Base-by-base conservation (phyloP, 2,329 filamentous ascomycete species). In the Pseudogymnoascus sp. region DNA sequence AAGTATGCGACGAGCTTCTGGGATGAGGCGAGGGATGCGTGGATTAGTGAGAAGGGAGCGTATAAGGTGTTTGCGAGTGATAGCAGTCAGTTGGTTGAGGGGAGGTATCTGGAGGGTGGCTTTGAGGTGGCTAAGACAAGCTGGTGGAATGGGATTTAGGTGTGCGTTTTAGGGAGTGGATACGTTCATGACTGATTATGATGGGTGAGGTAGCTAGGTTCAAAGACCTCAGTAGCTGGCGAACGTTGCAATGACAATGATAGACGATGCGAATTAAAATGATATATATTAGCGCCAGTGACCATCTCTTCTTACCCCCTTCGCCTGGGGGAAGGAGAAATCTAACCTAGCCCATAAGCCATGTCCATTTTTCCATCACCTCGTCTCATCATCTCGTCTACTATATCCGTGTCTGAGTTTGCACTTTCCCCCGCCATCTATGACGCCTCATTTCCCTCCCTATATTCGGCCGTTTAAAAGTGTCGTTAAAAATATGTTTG, bases 1-100 rank as follows among this genome's bases (percentile, higher is more conserved):
- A 70, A 74, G 60, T 67, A 68, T 30, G 74, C 74, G 11, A 73
- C 71, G 8, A 75, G 73, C 57, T 75, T 75, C 67, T 78, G 76
- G 75, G 72, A 73, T 58, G 75, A 76, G 66, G 72, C 70, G 39
- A 71, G 73, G 62, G 69, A 68, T 18, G 71, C 67, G 63, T 77
- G 75, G 75, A 70, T 72, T 22, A 72, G 70, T 22, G 74, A 76
- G 37, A 66, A 70, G 12, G 75, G 74, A 6, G 61, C 43, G 1
- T 77, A 77, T 60, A 69, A 72, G 25, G 70, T 76, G n/a, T 66
- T 74, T 35, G 70, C 39, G 3, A 39, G 30, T 30, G 39, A 38
- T 37, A 36, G 39, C 30, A 59, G 35, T 18, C 57, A 41, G 22
- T 30, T 37, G 35, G 57, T 36, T 64, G 41, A 54, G 57, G 28